These are phyloP conservation scores for Oehlia diaphana DNA, from an alignment of 192 early-diverging fungal genomes.

Conservation along the genomic window DNA sequence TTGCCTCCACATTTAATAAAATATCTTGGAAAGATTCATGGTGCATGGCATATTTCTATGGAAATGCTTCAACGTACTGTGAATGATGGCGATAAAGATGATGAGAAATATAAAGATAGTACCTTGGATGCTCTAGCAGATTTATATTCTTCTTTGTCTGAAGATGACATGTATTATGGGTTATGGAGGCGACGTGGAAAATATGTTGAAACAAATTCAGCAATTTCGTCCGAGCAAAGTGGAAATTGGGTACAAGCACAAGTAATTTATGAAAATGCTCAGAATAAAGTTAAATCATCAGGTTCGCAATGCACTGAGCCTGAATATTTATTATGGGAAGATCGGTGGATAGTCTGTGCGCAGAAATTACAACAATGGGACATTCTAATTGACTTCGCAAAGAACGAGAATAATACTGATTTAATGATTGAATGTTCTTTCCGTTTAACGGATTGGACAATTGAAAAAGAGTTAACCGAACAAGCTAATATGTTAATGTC, in stretches of 20 bases:
- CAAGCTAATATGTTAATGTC: slow-evolving; percentile 62
- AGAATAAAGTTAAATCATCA: slow-evolving; percentile 85
- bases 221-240: slow-evolving; percentile 91
- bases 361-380: slow-evolving; percentile 98
- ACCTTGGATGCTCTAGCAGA: slow-evolving; percentile 90
- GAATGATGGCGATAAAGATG: slow-evolving; percentile 63
- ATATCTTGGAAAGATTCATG: slow-evolving; percentile 87
- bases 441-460: slow-evolving; percentile 92
- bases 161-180: slow-evolving; percentile 91
- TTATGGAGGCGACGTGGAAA: slow-evolving; percentile 87
- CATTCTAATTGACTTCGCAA: slow-evolving; percentile 87
- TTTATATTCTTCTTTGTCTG: slow-evolving; percentile 80
- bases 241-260: slow-evolving; percentile 95
- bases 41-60: slow-evolving; percentile 89
- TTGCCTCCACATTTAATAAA: slow-evolving; percentile 93
- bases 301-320: slow-evolving; percentile 88
- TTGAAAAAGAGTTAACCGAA: slow-evolving; percentile 76
- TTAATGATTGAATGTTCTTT: slow-evolving; percentile 91
- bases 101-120: slow-evolving; percentile 84
- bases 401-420: slow-evolving; percentile 85
- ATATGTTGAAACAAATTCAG: slow-evolving; percentile 93
- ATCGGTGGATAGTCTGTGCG: slow-evolving; percentile 91
- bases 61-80: slow-evolving; percentile 76
- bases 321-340: slow-evolving; percentile 97
- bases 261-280: slow-evolving; percentile 87